Conservation (phyloP, 495 filamentous ascomycete species). For the Neurospora terricola region DNA sequence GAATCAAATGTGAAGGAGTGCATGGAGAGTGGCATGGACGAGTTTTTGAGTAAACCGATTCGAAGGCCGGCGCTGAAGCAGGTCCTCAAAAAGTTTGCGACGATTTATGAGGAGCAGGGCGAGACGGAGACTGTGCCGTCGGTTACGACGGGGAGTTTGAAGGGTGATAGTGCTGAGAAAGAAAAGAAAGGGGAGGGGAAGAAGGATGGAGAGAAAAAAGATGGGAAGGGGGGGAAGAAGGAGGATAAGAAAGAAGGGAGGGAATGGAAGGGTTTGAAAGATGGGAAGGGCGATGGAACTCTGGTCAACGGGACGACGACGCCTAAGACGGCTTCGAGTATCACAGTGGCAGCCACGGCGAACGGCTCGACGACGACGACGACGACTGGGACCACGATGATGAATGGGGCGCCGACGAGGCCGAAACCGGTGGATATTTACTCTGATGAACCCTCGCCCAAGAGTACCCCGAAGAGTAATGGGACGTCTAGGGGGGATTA, state of each 20-base stretch:
- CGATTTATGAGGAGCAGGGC: slow-evolving; percentile 41
- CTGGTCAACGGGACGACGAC: background rate
- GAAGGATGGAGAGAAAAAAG: background rate
- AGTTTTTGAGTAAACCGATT: slow-evolving; percentile 73
- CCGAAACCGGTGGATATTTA: background rate
- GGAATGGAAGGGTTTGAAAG: background rate
- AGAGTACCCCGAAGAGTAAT: background rate
- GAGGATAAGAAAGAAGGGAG: background rate
- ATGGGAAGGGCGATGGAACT: background rate
- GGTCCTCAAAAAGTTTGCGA: slow-evolving; percentile 60
- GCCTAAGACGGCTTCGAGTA: background rate
- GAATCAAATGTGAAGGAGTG: slow-evolving; percentile 83
- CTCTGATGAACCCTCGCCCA: background rate
- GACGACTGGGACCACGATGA: background rate
- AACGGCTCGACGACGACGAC: background rate
- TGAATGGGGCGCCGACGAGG: background rate
- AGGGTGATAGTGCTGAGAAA: background rate
- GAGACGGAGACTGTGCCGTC: slow-evolving; percentile 29
- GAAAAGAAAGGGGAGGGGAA: background rate
- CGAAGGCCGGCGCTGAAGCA: slow-evolving; percentile 72
- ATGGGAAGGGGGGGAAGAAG: background rate
- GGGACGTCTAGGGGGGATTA: background rate
- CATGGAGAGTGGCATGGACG: slow-evolving; percentile 66
- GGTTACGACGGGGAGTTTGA: background rate
- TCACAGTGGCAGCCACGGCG: background rate